Evolutionary conservation across 805 yeast genomes (phyloP), one percentile per base, ranked within the genome.

Genomic region (Ogataea allantospora): DNA sequence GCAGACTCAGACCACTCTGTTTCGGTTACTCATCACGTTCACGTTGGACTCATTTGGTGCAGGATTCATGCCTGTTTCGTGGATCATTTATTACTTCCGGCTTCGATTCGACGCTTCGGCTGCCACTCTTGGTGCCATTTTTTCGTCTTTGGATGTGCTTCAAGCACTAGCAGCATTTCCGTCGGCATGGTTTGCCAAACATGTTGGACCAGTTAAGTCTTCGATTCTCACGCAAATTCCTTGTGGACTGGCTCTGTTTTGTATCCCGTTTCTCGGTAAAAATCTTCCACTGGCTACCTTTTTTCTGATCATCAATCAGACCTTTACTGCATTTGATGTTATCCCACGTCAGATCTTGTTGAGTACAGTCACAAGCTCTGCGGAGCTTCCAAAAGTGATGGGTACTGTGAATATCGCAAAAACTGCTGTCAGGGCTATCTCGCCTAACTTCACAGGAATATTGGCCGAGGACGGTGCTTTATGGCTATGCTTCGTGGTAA

Each of bases 361-460:
- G 33, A 80, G 95, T 0, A 71, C 84, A 2, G 66, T 87, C 14
- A 77, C 88, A 26, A 71, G 73, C 9, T 43, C 58, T n/a, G 60
- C 67, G 8, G 93, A 86, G 33, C 65, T 89, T 32, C 79, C 95
- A 2, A 75, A 70, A 49, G 88, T 83, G 1, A 72, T 88, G 78
- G 96, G 96, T 2, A 67, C 84, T 2, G 95, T 88, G 7, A 88
- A 88, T 54, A 79, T 88, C 25, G 88, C 83, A 17, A 87, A 88
- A 58, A 89, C 96, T 1, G 71, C 85, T 46, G 95, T 95, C 0
- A 70, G 95, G 43, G 78, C 93, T 30, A 57, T 85, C 8, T 95
- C 96, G 0, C 96, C 96, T 1, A 52, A 77, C 4, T 74, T 84
- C 51, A 83, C 95, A 2, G 97, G 97, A 4, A 60, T 69, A 18